Conservation (phyloP, 169 alveolate genomes). For the Eimeria zaria region DNA sequence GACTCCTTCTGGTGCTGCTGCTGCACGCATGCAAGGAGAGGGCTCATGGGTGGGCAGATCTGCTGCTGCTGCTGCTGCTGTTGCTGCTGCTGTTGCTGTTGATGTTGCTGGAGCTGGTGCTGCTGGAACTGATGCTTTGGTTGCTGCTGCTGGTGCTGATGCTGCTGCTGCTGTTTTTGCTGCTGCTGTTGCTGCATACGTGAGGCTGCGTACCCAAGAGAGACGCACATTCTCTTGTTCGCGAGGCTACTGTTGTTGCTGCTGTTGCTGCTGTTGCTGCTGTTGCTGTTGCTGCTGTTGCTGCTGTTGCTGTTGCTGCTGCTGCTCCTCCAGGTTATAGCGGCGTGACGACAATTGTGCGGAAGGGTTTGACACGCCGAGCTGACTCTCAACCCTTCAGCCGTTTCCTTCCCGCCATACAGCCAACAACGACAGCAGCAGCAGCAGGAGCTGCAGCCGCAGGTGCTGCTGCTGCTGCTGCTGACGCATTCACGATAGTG, state of each 20-base stretch:
- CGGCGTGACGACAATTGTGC: constrained; percentile 38
- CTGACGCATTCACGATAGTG: not conserved
- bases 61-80: constrained; percentile 60
- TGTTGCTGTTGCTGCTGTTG: constrained; percentile 32
- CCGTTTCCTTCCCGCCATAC: constrained; percentile 1
- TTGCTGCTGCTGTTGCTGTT: constrained; percentile 31
- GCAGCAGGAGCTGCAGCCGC: constrained; percentile 21
- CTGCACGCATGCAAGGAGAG: not conserved
- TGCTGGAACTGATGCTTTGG: too few relatives aligned
- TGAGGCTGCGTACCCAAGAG: not conserved
- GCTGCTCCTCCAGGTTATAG: constrained; percentile 55
- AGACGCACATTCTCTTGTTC: not conserved
- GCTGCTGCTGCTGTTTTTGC: not conserved
- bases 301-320: constrained; percentile 30
- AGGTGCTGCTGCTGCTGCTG: not conserved
- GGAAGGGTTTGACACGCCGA: constrained; percentile 27
- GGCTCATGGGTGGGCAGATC: constrained; percentile 32
- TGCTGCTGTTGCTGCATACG: not conserved
- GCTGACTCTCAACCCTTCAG: constrained; percentile 67
- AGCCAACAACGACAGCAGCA: constrained; percentile 23
- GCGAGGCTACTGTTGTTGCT: not conserved
- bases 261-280: constrained; percentile 9
- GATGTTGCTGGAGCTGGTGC: constrained; percentile 13
- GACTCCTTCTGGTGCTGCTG: constrained; percentile 61
- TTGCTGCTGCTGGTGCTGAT: not conserved